A percentile compares a stretch with the other conserved stretches of the same genome.
These are phyloP conservation scores for Gossypium raimondii DNA, from an alignment of 345 rosid genomes.

Conservation along the genomic window DNA sequence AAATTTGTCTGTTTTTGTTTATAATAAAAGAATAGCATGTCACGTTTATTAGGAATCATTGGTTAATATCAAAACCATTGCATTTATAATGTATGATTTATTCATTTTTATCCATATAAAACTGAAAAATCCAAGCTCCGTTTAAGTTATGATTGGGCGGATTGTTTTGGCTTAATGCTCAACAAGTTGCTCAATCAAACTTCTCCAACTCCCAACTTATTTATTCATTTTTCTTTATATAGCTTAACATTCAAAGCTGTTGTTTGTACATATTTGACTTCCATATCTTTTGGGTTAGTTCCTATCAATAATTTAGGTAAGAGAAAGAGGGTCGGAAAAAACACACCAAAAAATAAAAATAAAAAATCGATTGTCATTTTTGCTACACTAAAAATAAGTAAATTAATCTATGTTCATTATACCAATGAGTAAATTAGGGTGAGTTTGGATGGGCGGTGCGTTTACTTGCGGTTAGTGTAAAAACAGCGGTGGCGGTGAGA, in stretches of 20 bases:
- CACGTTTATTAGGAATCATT: too few species aligned
- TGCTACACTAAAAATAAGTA: too few species aligned
- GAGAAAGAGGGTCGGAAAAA: too few species aligned
- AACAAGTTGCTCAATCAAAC: neutral
- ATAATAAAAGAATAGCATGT: too few species aligned
- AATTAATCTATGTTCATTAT: too few species aligned
- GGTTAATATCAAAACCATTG: neutral
- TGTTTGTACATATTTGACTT: conserved; percentile 5
- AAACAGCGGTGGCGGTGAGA: too few species aligned
- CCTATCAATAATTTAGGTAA: neutral
- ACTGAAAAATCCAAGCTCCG: neutral
- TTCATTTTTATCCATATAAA: neutral
- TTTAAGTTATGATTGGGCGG: conserved; percentile 5
- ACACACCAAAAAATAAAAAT: too few species aligned
- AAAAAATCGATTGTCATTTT: too few species aligned
- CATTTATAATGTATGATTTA: neutral
- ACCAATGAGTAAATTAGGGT: too few species aligned
- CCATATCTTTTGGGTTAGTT: conserved; percentile 9
- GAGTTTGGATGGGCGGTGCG: too few species aligned
- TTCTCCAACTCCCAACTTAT: neutral
- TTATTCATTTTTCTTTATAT: neutral
- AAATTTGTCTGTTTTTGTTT: neutral
- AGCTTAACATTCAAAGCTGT: conserved; percentile 11
- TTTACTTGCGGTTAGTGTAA: too few species aligned
- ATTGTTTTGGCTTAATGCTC: neutral